Evolutionary conservation across 768 basidiomycete genomes (phyloP).

Genomic region (Lentinus tigrinus): DNA sequence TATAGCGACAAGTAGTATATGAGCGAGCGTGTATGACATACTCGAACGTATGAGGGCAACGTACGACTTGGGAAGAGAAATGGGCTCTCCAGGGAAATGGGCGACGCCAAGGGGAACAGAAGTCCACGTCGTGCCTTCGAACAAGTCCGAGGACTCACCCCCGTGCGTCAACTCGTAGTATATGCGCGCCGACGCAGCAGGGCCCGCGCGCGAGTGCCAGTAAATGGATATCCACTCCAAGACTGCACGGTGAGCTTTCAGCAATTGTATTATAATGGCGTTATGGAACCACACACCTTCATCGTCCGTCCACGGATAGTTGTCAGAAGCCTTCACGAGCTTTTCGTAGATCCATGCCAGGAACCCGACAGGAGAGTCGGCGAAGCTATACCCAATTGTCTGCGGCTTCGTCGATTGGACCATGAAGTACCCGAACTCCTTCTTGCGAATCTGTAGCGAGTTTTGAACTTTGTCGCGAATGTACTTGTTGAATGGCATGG

Average conservation of each 20-base stretch:
- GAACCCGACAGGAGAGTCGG: conserved; percentile 55
- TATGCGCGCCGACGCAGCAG: conserved; percentile 30
- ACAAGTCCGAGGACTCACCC: not conserved
- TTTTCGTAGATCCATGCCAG: conserved; percentile 40
- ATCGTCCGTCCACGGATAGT: conserved; percentile 57
- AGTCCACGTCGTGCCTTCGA: not conserved
- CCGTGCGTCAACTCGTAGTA: conserved; percentile 29
- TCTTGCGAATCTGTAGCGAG: conserved; percentile 19
- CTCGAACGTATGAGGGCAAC: not conserved
- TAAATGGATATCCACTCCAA: conserved; percentile 37
- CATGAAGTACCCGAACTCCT: conserved; percentile 33
- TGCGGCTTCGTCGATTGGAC: conserved; percentile 34
- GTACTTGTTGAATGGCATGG: conserved; percentile 28
- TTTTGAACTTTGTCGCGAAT: conserved; percentile 23
- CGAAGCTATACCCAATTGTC: conserved; percentile 46
- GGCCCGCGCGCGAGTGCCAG: conserved; percentile 35
- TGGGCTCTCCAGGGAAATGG: conserved; percentile 30
- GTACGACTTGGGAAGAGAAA: conserved; percentile 18
- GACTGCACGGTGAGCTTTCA: conserved; percentile 19
- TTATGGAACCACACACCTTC: conserved; percentile 39
- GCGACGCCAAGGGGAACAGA: conserved; percentile 30
- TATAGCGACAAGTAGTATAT: not conserved
- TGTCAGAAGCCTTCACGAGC: conserved; percentile 35
- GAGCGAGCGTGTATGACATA: not conserved
- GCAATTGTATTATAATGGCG: not conserved